Percentiles rank a stretch among this genome's conserved stretches.
Evolutionary conservation across 228 moss, liverwort and hornwort genomes (phyloP).

Genomic region (Sphagnum magellanicum): DNA sequence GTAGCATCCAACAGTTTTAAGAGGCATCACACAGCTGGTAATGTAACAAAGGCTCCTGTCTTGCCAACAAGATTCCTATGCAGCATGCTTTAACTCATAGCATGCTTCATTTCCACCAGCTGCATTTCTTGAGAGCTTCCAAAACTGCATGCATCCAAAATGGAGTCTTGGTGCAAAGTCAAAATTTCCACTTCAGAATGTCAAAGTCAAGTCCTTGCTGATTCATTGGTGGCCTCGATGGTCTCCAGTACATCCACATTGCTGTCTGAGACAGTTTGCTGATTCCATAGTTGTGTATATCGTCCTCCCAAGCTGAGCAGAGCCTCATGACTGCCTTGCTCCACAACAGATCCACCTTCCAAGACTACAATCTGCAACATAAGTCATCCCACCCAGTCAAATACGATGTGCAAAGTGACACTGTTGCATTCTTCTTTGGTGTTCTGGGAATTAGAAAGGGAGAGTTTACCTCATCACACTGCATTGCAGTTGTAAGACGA

Average conservation of each 20-base stretch:
- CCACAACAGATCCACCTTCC: conserved; percentile 81
- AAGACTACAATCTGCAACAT: conserved; percentile 77
- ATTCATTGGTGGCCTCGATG: too few relatives aligned
- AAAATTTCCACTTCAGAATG: too few relatives aligned
- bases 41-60: too few relatives aligned
- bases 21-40: too few relatives aligned
- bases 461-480: conserved; percentile 87
- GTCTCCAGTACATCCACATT: conserved; percentile 29
- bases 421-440: not conserved
- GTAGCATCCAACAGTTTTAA: too few relatives aligned
- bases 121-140: too few relatives aligned
- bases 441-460: not conserved
- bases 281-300: conserved; percentile 90
- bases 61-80: too few relatives aligned
- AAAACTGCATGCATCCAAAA: too few relatives aligned
- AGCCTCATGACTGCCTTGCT: conserved; percentile 81
- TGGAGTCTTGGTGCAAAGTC: too few relatives aligned
- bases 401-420: not conserved
- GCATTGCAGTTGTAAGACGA: conserved; percentile 95
- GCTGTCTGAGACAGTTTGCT: conserved; percentile 76
- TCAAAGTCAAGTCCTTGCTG: too few relatives aligned
- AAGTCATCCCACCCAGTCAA: not conserved
- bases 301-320: conserved; percentile 75
- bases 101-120: too few relatives aligned
- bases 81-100: too few relatives aligned